phyloP scores from a whole-genome alignment of 371 early-diverging fungal species.

The Amoeboaphelidium protococcarum region DNA sequence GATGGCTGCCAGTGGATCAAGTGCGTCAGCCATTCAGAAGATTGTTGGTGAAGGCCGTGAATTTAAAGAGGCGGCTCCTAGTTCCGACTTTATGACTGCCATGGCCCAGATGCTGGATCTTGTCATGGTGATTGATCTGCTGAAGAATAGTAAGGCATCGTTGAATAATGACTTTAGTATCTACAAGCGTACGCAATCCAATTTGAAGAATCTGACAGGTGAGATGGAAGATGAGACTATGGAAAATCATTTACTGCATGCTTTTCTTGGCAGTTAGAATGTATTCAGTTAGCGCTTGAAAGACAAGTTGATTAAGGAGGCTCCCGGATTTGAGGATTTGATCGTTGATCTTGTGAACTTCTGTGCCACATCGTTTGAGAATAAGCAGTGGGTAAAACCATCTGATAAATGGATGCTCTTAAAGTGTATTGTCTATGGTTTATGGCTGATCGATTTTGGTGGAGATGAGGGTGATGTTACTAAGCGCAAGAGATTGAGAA shows the following conservation, averaged over 20 bases:
- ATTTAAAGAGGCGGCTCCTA: too few relatives aligned
- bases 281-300: constrained; percentile 14
- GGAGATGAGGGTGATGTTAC: constrained; percentile 6
- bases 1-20: too few relatives aligned
- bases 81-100: constrained; percentile 6
- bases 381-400: constrained; percentile 6
- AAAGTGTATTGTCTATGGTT: constrained; percentile 11
- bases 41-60: too few relatives aligned
- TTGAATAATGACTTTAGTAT: constrained; percentile 25
- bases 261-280: constrained; percentile 18
- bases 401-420: constrained; percentile 8
- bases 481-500: constrained; percentile 13
- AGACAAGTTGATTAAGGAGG: constrained; percentile 1
- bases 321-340: constrained; percentile 14
- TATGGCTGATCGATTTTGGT: constrained; percentile 13
- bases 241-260: constrained; percentile 11
- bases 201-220: not conserved
- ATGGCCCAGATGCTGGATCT: constrained; percentile 15
- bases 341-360: constrained; percentile 12
- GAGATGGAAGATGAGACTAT: constrained; percentile 13
- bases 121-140: constrained; percentile 15
- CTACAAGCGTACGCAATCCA: too few relatives aligned
- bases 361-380: constrained; percentile 10
- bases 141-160: constrained; percentile 20
- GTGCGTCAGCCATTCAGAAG: too few relatives aligned